phyloP scores from a whole-genome alignment of 495 filamentous ascomycete genomes.

The Penicillium salamii region DNA sequence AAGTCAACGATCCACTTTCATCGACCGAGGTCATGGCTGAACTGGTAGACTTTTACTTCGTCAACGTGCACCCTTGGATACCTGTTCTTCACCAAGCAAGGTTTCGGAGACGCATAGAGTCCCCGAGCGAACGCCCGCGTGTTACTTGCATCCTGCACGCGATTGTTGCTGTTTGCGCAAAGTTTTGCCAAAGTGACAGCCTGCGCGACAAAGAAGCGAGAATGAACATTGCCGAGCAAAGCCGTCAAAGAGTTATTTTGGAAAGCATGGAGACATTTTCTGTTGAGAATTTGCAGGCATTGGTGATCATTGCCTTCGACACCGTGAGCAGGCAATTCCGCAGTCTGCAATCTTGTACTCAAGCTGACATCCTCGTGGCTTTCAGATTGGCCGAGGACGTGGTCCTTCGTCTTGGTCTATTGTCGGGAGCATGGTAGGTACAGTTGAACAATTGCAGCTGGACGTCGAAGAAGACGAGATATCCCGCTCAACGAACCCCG shows the following conservation, averaged over 20 bases:
- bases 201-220: slow-evolving; percentile 4
- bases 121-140: not conserved
- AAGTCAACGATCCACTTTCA: not conserved
- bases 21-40: slow-evolving; percentile 16
- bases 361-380: not conserved
- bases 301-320: slow-evolving; percentile 27
- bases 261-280: slow-evolving; percentile 24
- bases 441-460: slow-evolving; percentile 26
- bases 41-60: slow-evolving; percentile 24
- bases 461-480: slow-evolving; percentile 19
- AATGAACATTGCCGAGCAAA: slow-evolving; percentile 10
- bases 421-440: slow-evolving; percentile 23
- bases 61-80: slow-evolving; percentile 26
- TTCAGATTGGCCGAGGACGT: slow-evolving; percentile 23
- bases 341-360: not conserved
- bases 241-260: slow-evolving; percentile 19
- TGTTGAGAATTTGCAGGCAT: slow-evolving; percentile 27
- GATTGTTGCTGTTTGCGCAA: slow-evolving; percentile 15
- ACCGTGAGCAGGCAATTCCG: slow-evolving; percentile 14
- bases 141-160: slow-evolving; percentile 19
- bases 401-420: slow-evolving; percentile 30
- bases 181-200: slow-evolving; percentile 3
- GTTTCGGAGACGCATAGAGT: slow-evolving; percentile 19
- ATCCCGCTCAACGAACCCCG: not conserved
- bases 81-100: slow-evolving; percentile 20